phyloP scores from a whole-genome alignment of 768 basidiomycete species.

The Pleurotus ostreatus region DNA sequence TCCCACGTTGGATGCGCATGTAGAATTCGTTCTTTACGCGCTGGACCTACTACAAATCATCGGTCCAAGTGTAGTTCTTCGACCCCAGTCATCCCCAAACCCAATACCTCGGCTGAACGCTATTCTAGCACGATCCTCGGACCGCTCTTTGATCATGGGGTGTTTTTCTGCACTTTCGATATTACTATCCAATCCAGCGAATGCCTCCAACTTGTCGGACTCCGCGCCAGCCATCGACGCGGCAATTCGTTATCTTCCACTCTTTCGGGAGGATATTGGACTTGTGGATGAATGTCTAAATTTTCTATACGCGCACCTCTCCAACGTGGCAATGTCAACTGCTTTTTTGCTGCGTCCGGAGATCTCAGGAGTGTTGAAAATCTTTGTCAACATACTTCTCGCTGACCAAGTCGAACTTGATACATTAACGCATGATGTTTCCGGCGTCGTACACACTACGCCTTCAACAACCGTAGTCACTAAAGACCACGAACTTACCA shows the following conservation, averaged over 20 bases:
- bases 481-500: slow-evolving; percentile 62
- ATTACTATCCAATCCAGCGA: slow-evolving; percentile 59
- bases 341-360: slow-evolving; percentile 69
- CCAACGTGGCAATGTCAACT: slow-evolving; percentile 70
- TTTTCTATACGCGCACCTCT: slow-evolving; percentile 72
- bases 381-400: slow-evolving; percentile 65
- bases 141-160: slow-evolving; percentile 73
- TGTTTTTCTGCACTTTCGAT: slow-evolving; percentile 57
- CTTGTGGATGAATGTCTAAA: slow-evolving; percentile 71
- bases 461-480: slow-evolving; percentile 44
- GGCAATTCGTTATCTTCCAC: slow-evolving; percentile 68
- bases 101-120: slow-evolving; percentile 56
- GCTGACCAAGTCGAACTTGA: slow-evolving; percentile 71
- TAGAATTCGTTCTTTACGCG: slow-evolving; percentile 68
- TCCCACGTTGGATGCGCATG: slow-evolving; percentile 57
- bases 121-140: slow-evolving; percentile 54
- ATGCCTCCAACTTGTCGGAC: slow-evolving; percentile 47
- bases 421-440: slow-evolving; percentile 53
- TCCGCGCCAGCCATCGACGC: slow-evolving; percentile 59
- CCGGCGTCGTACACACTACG: slow-evolving; percentile 53
- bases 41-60: slow-evolving; percentile 71
- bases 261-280: slow-evolving; percentile 57
- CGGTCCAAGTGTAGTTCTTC: slow-evolving; percentile 37
- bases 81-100: slow-evolving; percentile 26
- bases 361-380: slow-evolving; percentile 65